Base-by-base conservation (phyloP, 176 grass and related monocot genomes). In the Pharus latifolius region DNA sequence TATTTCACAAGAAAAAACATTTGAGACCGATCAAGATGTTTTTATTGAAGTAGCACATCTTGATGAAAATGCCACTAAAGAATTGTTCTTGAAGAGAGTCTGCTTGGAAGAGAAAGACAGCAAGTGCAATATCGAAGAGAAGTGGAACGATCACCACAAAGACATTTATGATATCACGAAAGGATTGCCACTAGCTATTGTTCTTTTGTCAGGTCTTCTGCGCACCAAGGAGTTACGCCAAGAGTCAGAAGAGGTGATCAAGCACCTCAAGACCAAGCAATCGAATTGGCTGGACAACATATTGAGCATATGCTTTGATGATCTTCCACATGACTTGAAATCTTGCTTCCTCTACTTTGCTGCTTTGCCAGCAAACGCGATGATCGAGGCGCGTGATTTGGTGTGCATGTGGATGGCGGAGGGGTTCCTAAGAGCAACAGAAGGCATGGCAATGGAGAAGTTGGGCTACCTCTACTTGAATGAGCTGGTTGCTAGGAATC, bases 291-390 rank as follows among this genome's bases (percentile, higher is more conserved):
- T 66, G 50, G 42, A 80, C 0, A 69, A 31, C 33, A 64, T 80
- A 56, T 0, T 85, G 31, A 48, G 75, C 1, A 10, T 87, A 4
- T 82, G 79, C 17, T 87, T 87, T 3, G 84, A 87, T 31, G 74
- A 80, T 73, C 79, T 87, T 58, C 84, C 73, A 7, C 49, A 78
- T 13, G 73, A 78, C 14, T 37, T 87, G 0, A 87, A 78, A 19
- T 68, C 43, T 29, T 87, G 79, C 56, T 63, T 87, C 16, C 28
- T 87, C 1, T 87, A 87, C 43, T 87, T 87, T 29, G 66, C 67
- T 15, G 67, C 66, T 16, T 45, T 87, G n/a, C 79, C 84, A 0
- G n/a, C 25, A 10, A 73, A 82, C 18, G 50, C 26, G 0, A 14
- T 16, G 0, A 45, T 78, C 2, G 72, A 65, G 19, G 22, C 72